Evolutionary conservation across 1,139 yeast genomes (phyloP), one percentile per base, ranked within the genome.

Genomic region (Meyerozyma smithsonii): DNA sequence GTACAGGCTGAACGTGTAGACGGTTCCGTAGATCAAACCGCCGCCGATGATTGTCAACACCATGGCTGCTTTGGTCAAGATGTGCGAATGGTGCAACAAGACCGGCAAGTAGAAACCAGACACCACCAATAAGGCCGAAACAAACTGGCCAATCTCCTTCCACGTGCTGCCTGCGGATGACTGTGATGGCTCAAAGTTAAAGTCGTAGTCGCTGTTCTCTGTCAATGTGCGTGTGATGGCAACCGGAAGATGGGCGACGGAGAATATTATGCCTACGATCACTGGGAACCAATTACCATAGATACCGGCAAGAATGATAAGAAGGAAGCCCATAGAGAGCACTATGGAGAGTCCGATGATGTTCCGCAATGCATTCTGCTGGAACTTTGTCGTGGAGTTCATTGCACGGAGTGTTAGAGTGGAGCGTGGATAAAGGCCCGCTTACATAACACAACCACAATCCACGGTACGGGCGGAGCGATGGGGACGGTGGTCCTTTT

Each of bases 211-310:
- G 30, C 66, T 59, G 16, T 61, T 58, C 33, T 48, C 55, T n/a
- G 62, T 45, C 8, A 64, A 38, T 2, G 68, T 64, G 19, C 58
- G 60, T 19, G 74, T 55, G 11, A 71, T 54, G 6, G 61, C 74
- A 25, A 81, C 74, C 2, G 95, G 95, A 32, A 84, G 51, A 44
- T 88, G 89, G 3, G 95, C 92, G 33, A 79, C 54, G 32, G 80
- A 69, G 55, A 64, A 75, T 38, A 59, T 61, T 43, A 69, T 54
- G 48, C 81, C 82, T 45, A 77, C 76, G 36, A 81, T 65, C 32
- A 84, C 69, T 3, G 95, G 94, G 48, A 77, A 70, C 95, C 95
- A 86, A 58, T 83, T 84, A 39, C 84, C 84, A 55, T 72, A 81
- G 15, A 84, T 68, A 18, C 90, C 86, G 12, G 94, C 87, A 16